Conservation (phyloP, 2,329 filamentous ascomycete genomes). For the Penicillium sp. region DNA sequence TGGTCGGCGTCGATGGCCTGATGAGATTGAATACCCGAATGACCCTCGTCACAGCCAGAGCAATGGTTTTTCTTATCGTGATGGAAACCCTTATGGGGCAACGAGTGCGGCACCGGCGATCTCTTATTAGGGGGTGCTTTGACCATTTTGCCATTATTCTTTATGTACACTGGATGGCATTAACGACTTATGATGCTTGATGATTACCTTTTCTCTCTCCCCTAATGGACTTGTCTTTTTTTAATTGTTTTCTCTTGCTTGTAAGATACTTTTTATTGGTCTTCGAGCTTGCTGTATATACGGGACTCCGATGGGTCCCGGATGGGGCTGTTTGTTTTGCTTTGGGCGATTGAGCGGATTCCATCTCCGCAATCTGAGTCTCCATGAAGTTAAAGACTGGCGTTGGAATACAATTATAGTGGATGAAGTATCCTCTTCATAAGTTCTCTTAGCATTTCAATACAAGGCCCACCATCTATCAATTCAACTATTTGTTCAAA, state of each 20-base stretch:
- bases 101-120: slow-evolving; percentile 14
- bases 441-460: not conserved
- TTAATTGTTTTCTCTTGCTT: not conserved
- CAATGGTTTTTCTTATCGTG: slow-evolving; percentile 11
- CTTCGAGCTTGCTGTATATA: not conserved
- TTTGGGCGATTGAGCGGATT: not conserved
- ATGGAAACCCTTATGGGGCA: slow-evolving; percentile 19
- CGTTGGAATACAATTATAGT: not conserved
- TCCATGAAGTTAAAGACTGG: not conserved
- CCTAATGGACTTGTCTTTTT: not conserved
- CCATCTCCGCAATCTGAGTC: not conserved
- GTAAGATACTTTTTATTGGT: not conserved
- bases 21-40: slow-evolving; percentile 32
- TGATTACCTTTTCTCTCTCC: not conserved
- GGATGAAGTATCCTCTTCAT: not conserved
- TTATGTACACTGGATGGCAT: not conserved
- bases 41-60: not conserved
- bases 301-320: not conserved
- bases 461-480: not conserved
- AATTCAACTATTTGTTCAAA: not conserved
- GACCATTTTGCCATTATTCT: not conserved
- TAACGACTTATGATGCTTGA: not conserved
- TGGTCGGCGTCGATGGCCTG: slow-evolving; percentile 25
- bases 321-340: not conserved
- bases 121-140: slow-evolving; percentile 16